Evolutionary conservation across 345 rosid species (phyloP), one percentile per base, ranked within the genome.

Genomic region (Sonneratia caseolaris): DNA sequence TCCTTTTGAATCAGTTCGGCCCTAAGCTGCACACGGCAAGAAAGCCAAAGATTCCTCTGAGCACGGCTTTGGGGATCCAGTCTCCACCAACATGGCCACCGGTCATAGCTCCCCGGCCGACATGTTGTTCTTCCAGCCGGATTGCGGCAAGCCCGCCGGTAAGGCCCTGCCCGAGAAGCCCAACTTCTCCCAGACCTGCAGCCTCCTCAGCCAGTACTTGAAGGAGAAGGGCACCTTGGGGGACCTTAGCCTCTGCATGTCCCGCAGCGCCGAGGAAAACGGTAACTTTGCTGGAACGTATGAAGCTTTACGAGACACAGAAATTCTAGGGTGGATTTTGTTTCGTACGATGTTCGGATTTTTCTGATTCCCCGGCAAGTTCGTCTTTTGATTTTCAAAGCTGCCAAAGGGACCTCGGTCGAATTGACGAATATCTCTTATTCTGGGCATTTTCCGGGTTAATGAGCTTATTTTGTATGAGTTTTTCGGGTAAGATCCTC

Each of bases 211-310:
- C 76, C 97, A 84, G 79, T 93, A 87, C 79, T 73, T 93, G 65
- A 93, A 86, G 75, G 93, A 82, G 85, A 86, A 79, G 55, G 90
- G 98, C 40, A 82, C 86, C 70, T 84, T 91, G 22, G 97, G 96
- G 76, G 96, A 89, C 84, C 91, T 91, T 9, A 77, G 72, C 71
- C 88, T 93, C 47, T 91, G 89, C 10, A 85, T 88, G 79, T 70
- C 92, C 35, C 80, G 87, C 85, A 75, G 75, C 78, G 72, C 69
- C 40, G 85, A 84, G 11, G 71, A 76, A 24, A 84, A 82, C 51
- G 87, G 90, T 88, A 78, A 24, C 37, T n/a, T 48, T 35, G 10
- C 57, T 68, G 51, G 15, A 47, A 9, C 15, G 0, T 7, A 6
- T 13, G 13, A 47, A 47, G 15, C 51, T 47, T 47, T 8, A 40